Percentiles rank a stretch among this genome's conserved stretches.
These are phyloP conservation scores for Tricholoma sp. DNA, from an alignment of 768 basidiomycete genomes.

Conservation along the genomic window DNA sequence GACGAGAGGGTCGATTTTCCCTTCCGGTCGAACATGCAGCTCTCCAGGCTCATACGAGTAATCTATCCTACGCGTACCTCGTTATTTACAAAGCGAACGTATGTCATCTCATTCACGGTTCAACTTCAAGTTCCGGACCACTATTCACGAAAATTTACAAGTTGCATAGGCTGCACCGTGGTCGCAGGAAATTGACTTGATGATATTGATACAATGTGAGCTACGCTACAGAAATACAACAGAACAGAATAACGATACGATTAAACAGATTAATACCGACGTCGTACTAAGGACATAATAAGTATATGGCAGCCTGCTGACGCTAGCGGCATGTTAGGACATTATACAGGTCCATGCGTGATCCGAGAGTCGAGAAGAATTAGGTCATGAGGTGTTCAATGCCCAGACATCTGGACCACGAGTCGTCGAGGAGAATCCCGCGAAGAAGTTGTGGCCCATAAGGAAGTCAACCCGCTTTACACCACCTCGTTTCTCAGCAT, in stretches of 20 bases:
- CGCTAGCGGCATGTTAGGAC: neutral
- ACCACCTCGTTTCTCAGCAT: constrained; percentile 44
- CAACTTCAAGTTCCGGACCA: too few species aligned
- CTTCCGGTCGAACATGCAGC: too few species aligned
- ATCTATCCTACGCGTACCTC: too few species aligned
- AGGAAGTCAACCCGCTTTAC: constrained; percentile 59
- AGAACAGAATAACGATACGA: neutral
- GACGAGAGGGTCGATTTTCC: too few species aligned
- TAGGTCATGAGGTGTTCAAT: constrained; percentile 14
- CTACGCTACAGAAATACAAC: neutral
- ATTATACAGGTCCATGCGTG: neutral
- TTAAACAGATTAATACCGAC: neutral
- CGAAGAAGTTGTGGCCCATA: constrained; percentile 37
- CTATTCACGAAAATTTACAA: too few species aligned
- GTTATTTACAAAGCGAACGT: too few species aligned
- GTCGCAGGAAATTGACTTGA: too few species aligned
- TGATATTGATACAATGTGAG: neutral
- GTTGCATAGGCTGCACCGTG: too few species aligned
- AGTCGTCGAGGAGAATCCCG: constrained; percentile 35
- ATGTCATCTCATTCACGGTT: too few species aligned
- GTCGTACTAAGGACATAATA: neutral
- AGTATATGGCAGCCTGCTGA: neutral
- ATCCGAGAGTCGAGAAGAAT: too few species aligned
- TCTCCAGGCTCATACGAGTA: too few species aligned
- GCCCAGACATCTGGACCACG: constrained; percentile 27